Evolutionary conservation across 768 basidiomycete species (phyloP).

Genomic region (Leccinum sublutescens): DNA sequence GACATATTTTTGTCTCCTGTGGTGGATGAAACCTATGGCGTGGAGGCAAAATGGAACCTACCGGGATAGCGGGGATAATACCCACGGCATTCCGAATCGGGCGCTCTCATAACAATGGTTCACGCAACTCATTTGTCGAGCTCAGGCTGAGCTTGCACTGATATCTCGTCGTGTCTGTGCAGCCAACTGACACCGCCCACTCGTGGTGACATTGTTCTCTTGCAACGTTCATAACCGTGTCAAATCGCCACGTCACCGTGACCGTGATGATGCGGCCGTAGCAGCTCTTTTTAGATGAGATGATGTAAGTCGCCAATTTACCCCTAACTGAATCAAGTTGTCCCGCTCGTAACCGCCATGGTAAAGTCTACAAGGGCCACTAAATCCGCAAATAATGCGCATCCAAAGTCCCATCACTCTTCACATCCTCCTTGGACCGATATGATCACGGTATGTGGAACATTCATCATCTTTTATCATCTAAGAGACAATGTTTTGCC

Average conservation of each 20-base stretch:
- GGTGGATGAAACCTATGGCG: neutral
- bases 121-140: neutral
- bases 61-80: too few relatives aligned
- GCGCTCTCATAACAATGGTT: too few relatives aligned
- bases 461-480: neutral
- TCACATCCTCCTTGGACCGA: slow-evolving; percentile 53
- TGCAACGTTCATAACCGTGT: neutral
- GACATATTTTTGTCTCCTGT: slow-evolving; percentile 33
- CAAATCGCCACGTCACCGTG: neutral
- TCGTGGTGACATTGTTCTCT: neutral
- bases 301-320: neutral
- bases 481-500: neutral
- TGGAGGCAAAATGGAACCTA: neutral
- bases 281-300: neutral
- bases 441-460: slow-evolving; percentile 40
- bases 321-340: slow-evolving; percentile 5
- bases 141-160: neutral
- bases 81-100: too few relatives aligned
- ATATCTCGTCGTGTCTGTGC: neutral
- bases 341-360: neutral
- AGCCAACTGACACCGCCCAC: neutral
- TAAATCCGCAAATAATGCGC: slow-evolving; percentile 4
- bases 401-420: slow-evolving; percentile 35
- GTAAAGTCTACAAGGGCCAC: slow-evolving; percentile 9
- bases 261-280: neutral